A percentile compares a stretch with the other conserved stretches of the same genome.
These are phyloP conservation scores for Phyllostachys edulis DNA, from an alignment of 176 grass and related monocot species.

Conservation along the genomic window DNA sequence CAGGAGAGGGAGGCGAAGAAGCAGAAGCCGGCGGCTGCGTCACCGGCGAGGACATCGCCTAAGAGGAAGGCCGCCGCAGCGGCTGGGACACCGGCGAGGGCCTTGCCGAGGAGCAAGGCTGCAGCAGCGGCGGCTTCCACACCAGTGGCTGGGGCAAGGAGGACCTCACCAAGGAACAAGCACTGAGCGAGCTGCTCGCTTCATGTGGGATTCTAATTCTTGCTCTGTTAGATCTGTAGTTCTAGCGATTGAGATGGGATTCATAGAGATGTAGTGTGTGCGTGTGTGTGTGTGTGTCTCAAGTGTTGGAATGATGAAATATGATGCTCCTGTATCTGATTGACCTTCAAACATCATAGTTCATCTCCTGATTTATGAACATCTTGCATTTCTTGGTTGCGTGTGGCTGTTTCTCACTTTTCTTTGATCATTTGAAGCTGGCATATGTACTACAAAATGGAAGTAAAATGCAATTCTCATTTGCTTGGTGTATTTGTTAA, in stretches of 20 bases:
- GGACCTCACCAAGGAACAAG: conserved; percentile 43
- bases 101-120: conserved; percentile 27
- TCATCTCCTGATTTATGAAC: not conserved
- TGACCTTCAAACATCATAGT: not conserved
- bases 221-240: not conserved
- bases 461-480: not conserved
- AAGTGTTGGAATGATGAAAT: not conserved
- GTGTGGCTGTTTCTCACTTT: not conserved
- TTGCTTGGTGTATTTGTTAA: conserved; percentile 11
- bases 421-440: not conserved
- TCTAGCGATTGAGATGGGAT: not conserved
- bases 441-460: not conserved
- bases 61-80: conserved; percentile 22
- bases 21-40: not conserved
- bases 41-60: conserved; percentile 36
- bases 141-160: not conserved
- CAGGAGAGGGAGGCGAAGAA: conserved; percentile 25
- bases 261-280: not conserved
- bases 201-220: conserved; percentile 12
- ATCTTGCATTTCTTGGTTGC: not conserved
- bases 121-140: not conserved
- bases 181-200: not conserved
- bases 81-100: conserved; percentile 21
- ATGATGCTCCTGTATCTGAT: not conserved
- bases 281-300: no score